Evolutionary conservation across 257 asterid species (phyloP), one percentile per base, ranked within the genome.

Genomic region (Solanum phureja): DNA sequence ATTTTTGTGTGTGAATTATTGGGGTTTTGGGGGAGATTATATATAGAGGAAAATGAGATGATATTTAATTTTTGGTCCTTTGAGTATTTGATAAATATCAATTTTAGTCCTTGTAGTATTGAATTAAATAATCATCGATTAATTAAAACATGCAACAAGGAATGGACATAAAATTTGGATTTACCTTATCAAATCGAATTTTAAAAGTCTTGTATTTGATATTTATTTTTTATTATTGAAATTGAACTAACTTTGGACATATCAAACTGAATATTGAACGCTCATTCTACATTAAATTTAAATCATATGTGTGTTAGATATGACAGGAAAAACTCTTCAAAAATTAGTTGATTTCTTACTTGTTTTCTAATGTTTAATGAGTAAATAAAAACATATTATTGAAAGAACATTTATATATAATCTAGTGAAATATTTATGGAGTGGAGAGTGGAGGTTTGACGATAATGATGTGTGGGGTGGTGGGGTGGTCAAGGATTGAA

Each of bases 131-230:
- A 29, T 31, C 2, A 31, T 31, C 33, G 33, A 31, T 2, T 31
- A 2, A 34, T 29, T 29, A 49, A 49, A 52, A 40, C 1, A 40
- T 40, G 11, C 2, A 46, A 46, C 56, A 46, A 46, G 56, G 56
- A 40, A 40, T 8, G 44, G 11, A 40, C 11, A 40, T 40, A 49
- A 46, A 13, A 56, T 56, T 56, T 0, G n/a, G 64, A 56, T 56
- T 56, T 56, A 0, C 0, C n/a, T 0, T 52, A 19, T 19, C 1
- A 56, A 19, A 56, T 19, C 14, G 0, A 0, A 58, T 0, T 21
- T 58, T 8, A 0, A 23, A 62, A 62, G 0, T 10, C 0, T 9
- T 16, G 1, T 62, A 1, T n/a, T 62, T 9, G 33, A 62, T n/a
- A n/a, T n/a, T 1, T n/a, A 62, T n/a, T 8, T 62, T n/a, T n/a